These are phyloP conservation scores for Calonectria honghensis DNA, from an alignment of 2,329 filamentous ascomycete species.

Conservation along the genomic window DNA sequence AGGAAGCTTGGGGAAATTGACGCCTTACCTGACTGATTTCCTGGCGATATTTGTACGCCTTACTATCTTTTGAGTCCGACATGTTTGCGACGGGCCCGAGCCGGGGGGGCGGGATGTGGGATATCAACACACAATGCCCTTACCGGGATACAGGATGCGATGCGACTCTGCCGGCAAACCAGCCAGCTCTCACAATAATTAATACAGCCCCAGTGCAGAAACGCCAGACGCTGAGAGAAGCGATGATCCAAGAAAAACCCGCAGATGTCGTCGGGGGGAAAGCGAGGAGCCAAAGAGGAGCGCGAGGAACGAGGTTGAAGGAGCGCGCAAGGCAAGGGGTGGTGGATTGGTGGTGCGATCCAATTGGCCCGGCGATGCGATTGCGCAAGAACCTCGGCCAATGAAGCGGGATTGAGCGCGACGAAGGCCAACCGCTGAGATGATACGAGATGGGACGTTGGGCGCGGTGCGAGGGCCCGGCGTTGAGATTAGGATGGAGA, in stretches of 20 bases:
- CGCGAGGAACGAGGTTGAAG: background rate
- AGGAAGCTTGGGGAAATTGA: background rate
- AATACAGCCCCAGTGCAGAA: constrained; percentile 4
- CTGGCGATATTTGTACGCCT: constrained; percentile 89
- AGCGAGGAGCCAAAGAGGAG: background rate
- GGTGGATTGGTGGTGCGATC: background rate
- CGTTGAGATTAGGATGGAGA: constrained; percentile 8
- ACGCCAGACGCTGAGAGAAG: background rate
- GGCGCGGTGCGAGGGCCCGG: background rate
- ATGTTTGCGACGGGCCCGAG: constrained; percentile 38
- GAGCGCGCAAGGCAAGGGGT: background rate
- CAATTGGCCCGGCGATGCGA: constrained; percentile 18
- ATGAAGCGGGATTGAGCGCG: background rate
- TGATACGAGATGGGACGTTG: background rate
- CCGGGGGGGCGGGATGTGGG: background rate
- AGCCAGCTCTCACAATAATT: background rate
- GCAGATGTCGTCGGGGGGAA: constrained; percentile 15
- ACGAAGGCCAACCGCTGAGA: constrained; percentile 1
- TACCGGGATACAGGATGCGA: background rate
- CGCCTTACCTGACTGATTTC: constrained; percentile 94
- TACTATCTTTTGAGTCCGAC: constrained; percentile 71
- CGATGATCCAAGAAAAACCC: constrained; percentile 7
- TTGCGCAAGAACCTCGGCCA: background rate
- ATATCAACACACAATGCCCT: background rate
- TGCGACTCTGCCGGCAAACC: constrained; percentile 4